Percentiles rank a stretch among this genome's conserved stretches.
phyloP scores from a whole-genome alignment of 495 filamentous ascomycete species.

The Collariella sp. region DNA sequence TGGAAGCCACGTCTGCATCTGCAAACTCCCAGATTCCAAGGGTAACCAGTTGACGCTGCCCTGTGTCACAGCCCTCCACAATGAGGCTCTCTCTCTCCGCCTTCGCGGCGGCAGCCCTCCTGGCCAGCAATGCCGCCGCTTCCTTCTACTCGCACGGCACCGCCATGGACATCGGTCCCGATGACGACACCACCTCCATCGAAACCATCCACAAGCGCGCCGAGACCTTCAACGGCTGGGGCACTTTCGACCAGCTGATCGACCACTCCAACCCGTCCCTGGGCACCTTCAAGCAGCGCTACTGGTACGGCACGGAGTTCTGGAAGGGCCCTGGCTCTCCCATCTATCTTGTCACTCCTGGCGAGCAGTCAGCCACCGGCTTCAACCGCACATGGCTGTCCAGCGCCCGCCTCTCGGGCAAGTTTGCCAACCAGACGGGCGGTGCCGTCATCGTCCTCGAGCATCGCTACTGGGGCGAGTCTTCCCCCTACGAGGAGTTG shows the following conservation, averaged over 20 bases:
- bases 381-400: conserved; percentile 41
- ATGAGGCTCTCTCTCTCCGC: conserved; percentile 8
- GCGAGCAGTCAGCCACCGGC: conserved; percentile 44
- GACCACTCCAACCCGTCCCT: conserved; percentile 25
- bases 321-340: conserved; percentile 28
- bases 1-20: not conserved
- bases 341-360: conserved; percentile 44
- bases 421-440: conserved; percentile 45
- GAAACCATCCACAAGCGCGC: conserved; percentile 19
- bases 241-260: conserved; percentile 29
- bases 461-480: conserved; percentile 55
- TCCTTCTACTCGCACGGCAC: conserved; percentile 9
- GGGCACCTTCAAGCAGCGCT: conserved; percentile 30
- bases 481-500: conserved; percentile 49
- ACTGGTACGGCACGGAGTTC: conserved; percentile 27
- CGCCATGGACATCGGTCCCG: conserved; percentile 22
- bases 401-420: conserved; percentile 34
- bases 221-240: conserved; percentile 23
- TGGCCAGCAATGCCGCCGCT: conserved; percentile 6
- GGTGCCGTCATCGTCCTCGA: conserved; percentile 51
- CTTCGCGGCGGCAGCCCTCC: conserved; percentile 7
- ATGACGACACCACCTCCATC: conserved; percentile 10
- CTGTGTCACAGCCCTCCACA: not conserved
- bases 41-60: not conserved
- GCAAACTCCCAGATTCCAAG: not conserved